phyloP scores from a whole-genome alignment of 257 asterid species.

The Solanum pinnatisectum region DNA sequence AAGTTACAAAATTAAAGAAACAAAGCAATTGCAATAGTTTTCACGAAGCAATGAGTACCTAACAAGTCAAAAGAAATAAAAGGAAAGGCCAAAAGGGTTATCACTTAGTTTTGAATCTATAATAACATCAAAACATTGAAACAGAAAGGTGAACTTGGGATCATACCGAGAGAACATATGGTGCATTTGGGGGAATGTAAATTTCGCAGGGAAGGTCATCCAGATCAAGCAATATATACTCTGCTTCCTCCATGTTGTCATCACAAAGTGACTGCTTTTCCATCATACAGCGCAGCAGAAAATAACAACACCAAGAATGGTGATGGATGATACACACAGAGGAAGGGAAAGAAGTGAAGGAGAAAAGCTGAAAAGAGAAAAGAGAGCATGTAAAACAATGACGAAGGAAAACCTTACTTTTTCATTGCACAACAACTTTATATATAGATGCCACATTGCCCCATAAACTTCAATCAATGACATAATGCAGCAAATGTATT shows the following conservation, averaged over 20 bases:
- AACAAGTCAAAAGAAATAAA: background rate
- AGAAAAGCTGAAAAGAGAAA: background rate
- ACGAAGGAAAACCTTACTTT: background rate
- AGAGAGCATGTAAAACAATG: background rate
- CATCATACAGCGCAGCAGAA: background rate
- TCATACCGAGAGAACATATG: slow-evolving; percentile 62
- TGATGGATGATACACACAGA: background rate
- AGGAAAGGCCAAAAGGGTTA: background rate
- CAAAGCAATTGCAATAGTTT: background rate
- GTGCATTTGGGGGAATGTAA: slow-evolving; percentile 55
- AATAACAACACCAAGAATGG: background rate
- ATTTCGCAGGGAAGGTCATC: slow-evolving; percentile 31
- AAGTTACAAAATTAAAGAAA: background rate
- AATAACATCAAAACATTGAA: background rate
- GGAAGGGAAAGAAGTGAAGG: background rate
- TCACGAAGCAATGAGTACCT: background rate
- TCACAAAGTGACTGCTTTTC: background rate
- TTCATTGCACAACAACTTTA: background rate
- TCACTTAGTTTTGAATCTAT: background rate
- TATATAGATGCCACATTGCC: background rate
- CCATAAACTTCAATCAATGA: background rate
- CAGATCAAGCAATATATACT: slow-evolving; percentile 61
- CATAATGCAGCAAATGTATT: background rate
- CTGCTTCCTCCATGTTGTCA: slow-evolving; percentile 27
- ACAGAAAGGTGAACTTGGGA: background rate